A percentile compares a stretch with the other conserved stretches of the same genome.
phyloP scores from a whole-genome alignment of 345 rosid genomes.

The Citrus trifoliata region DNA sequence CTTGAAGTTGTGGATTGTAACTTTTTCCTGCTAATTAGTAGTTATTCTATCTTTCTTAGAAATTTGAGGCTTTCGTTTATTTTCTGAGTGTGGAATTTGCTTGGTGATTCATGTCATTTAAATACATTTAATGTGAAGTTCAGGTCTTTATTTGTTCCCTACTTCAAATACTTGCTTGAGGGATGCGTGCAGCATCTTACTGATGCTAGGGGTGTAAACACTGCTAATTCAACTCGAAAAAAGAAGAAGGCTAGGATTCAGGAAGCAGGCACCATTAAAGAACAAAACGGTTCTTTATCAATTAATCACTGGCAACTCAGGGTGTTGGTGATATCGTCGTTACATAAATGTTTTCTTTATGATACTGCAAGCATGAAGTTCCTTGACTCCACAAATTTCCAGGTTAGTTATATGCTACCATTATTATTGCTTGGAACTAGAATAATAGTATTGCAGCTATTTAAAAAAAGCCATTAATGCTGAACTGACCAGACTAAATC shows the following conservation, averaged over 20 bases:
- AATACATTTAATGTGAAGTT: constrained; percentile 15
- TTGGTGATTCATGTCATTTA: not conserved
- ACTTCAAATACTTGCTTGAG: constrained; percentile 76
- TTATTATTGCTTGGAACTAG: not conserved
- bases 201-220: constrained; percentile 27
- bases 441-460: not conserved
- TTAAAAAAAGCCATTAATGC: not conserved
- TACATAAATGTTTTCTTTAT: constrained; percentile 76
- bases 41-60: not conserved
- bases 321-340: constrained; percentile 66
- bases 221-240: constrained; percentile 47
- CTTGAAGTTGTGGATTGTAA: not conserved
- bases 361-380: constrained; percentile 76
- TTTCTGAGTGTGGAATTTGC: not conserved
- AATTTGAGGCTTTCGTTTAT: not conserved
- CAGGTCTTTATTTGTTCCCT: constrained; percentile 92
- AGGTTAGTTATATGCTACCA: constrained; percentile 41
- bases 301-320: constrained; percentile 78
- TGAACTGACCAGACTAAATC: not conserved
- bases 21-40: not conserved
- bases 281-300: constrained; percentile 18
- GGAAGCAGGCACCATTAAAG: constrained; percentile 34
- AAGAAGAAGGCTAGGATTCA: constrained; percentile 76
- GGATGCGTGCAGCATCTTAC: constrained; percentile 60
- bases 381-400: constrained; percentile 78